Evolutionary conservation across 345 rosid species (phyloP), one percentile per base, ranked within the genome.

Genomic region (Acer negundo): DNA sequence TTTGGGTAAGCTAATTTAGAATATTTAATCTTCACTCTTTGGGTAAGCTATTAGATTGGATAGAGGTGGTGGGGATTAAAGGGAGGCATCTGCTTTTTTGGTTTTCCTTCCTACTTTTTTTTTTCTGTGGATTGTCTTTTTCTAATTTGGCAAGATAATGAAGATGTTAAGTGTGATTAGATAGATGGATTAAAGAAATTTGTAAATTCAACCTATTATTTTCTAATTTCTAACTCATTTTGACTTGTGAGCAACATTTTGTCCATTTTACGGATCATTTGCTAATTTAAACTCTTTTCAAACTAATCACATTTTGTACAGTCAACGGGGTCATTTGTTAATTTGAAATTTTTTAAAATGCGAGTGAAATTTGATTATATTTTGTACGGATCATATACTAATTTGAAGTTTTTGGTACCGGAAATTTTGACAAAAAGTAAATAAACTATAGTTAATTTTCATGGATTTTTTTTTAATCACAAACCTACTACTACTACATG

Each of bases 31-130:
- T 10, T 58, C 23, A 9, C 62, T 20, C 15, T 10, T 4, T 4
- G 56, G 12, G 56, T 20, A 68, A 69, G 61, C 42, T 49, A 28
- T 59, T 15, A 12, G 38, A 40, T 59, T 70, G 76, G 76, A 40
- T 59, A 73, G 44, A 72, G 19, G 62, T 23, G 42, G 40, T 23
- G 6, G 75, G 40, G 7, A 63, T 26, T 26, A 63, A 63, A 38
- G 11, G 11, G 22, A 38, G 47, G 76, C 35, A 59, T 53, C 63
- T 59, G 4, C 67, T 59, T 73, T 49, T 70, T 15, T 0, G n/a
- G n/a, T n/a, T 69, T 8, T 2, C 17, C 5, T 24, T 4, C 40
- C 40, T 28, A 53, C n/a, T 55, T 4, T 23, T 17, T 55, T 24
- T 16, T 11, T 70, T 51, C n/a, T 28, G 31, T 51, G 5, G 11